phyloP scores from a whole-genome alignment of 2,329 filamentous ascomycete species.

The Curvularia lunata region DNA sequence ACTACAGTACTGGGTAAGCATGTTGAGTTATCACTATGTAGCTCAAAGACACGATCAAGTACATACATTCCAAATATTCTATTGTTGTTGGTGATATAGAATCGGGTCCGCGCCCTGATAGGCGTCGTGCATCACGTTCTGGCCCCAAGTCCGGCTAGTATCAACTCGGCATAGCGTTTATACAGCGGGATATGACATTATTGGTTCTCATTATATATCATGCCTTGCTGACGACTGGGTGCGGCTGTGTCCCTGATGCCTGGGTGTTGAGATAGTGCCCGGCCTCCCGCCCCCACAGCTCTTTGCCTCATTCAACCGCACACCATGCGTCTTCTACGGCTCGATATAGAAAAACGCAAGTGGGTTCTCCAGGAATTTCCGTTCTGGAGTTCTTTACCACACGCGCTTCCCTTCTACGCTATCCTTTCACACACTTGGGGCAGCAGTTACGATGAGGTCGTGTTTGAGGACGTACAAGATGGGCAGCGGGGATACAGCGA shows the following conservation, averaged over 20 bases:
- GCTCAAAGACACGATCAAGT: not conserved
- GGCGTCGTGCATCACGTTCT: not conserved
- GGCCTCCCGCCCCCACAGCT: not conserved
- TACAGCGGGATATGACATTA: not conserved
- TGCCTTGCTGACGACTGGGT: not conserved
- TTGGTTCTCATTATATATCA: no score
- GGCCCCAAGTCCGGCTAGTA: not conserved
- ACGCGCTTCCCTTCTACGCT: conserved; percentile 2
- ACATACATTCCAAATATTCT: not conserved
- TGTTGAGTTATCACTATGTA: not conserved
- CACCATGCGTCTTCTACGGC: not conserved
- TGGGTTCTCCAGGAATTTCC: not conserved
- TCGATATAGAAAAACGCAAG: not conserved
- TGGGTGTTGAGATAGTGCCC: not conserved
- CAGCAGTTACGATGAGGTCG: not conserved
- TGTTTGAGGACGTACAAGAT: not conserved
- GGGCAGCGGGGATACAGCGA: not conserved
- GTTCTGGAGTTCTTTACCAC: not conserved
- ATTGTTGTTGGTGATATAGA: not conserved
- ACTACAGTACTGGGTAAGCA: not conserved
- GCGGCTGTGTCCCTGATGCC: not conserved
- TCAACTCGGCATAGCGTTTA: not conserved
- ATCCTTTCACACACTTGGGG: conserved; percentile 10
- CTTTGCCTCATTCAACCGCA: not conserved
- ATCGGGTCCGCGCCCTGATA: not conserved